A percentile compares a stretch with the other conserved stretches of the same genome.
These are phyloP conservation scores for Ligustrum vulgare DNA, from an alignment of 257 asterid species.

Conservation along the genomic window DNA sequence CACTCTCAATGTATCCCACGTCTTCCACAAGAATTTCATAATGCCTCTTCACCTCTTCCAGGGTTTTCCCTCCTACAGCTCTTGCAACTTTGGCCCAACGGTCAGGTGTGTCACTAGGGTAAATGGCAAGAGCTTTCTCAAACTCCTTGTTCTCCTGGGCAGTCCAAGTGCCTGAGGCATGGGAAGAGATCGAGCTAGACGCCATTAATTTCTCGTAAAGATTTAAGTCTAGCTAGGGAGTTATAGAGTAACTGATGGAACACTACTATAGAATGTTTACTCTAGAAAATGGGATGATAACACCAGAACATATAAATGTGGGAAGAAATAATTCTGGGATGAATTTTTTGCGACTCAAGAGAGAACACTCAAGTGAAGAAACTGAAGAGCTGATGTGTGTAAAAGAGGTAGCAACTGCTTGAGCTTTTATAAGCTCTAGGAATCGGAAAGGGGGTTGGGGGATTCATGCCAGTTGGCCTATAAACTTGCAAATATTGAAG, in stretches of 20 bases:
- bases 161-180: constrained; percentile 30
- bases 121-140: constrained; percentile 39
- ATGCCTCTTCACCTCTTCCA: constrained; percentile 41
- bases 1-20: constrained; percentile 38
- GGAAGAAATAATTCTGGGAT: neutral
- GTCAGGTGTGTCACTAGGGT: constrained; percentile 35
- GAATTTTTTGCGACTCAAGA: neutral
- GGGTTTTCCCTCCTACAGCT: constrained; percentile 32
- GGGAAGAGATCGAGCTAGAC: constrained; percentile 21
- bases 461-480: too few species aligned
- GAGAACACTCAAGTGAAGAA: neutral
- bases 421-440: too few species aligned
- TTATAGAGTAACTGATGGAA: neutral
- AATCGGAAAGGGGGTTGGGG: too few species aligned
- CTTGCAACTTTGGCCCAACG: constrained; percentile 44
- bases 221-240: neutral
- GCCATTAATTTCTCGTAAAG: neutral
- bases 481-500: too few species aligned
- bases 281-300: neutral
- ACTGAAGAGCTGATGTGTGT: too few species aligned
- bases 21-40: constrained; percentile 41
- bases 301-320: neutral
- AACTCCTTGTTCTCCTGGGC: constrained; percentile 40
- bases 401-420: too few species aligned
- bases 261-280: neutral